These are phyloP conservation scores for Podaxis sp. DNA, from an alignment of 768 basidiomycete species.

Conservation along the genomic window DNA sequence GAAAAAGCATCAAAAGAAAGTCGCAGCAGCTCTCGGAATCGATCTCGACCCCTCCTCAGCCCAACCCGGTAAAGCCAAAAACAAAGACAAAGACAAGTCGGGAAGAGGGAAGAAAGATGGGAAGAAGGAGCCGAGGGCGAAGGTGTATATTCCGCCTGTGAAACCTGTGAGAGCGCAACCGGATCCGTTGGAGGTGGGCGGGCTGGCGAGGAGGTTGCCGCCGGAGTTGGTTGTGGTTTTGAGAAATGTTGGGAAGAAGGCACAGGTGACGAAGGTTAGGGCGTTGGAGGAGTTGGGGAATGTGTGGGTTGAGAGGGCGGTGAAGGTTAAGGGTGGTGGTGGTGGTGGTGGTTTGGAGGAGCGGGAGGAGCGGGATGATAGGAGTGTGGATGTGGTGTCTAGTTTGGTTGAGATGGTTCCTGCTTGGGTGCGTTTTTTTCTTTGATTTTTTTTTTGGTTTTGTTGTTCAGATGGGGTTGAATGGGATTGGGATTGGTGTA, in stretches of 20 bases:
- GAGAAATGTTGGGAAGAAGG: slow-evolving; percentile 83
- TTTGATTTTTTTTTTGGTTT: neutral
- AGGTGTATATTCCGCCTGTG: slow-evolving; percentile 82
- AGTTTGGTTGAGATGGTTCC: slow-evolving; percentile 63
- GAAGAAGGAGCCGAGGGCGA: slow-evolving; percentile 73
- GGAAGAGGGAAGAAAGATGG: slow-evolving; percentile 46
- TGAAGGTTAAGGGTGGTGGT: slow-evolving; percentile 33
- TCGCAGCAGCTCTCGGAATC: slow-evolving; percentile 45
- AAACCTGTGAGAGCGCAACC: slow-evolving; percentile 70
- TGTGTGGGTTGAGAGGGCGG: slow-evolving; percentile 58
- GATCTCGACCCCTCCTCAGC: slow-evolving; percentile 24
- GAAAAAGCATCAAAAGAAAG: slow-evolving; percentile 90
- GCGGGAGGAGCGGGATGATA: slow-evolving; percentile 33
- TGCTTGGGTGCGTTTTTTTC: slow-evolving; percentile 74
- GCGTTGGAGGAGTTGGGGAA: slow-evolving; percentile 81
- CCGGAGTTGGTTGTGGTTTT: slow-evolving; percentile 82
- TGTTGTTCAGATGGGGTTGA: neutral
- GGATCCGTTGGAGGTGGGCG: slow-evolving; percentile 85
- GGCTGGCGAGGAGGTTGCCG: slow-evolving; percentile 68
- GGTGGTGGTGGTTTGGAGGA: neutral
- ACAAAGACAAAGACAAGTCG: slow-evolving; percentile 47
- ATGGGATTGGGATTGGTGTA: slow-evolving; percentile 24
- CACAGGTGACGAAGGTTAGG: slow-evolving; percentile 74
- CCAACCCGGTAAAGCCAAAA: slow-evolving; percentile 7
- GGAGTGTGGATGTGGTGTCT: slow-evolving; percentile 23